Conservation (phyloP, 1,284 basidiomycete genomes). For the Tilletia walkeri region DNA sequence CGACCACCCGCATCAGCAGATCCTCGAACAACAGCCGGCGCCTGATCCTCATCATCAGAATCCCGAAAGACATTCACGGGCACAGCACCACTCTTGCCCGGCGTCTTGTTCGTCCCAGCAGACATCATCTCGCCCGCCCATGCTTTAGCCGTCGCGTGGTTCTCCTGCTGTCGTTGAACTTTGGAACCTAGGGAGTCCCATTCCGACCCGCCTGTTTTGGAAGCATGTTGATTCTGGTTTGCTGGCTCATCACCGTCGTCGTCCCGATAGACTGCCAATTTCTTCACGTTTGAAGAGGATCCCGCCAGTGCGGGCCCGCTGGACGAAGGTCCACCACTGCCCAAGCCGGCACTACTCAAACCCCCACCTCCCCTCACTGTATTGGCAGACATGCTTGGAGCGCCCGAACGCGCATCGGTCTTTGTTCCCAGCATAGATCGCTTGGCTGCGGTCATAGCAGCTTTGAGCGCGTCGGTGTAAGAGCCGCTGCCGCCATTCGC, state of each 20-base stretch:
- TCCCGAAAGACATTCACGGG: slow-evolving; percentile 42
- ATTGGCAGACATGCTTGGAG: slow-evolving; percentile 31
- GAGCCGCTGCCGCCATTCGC: slow-evolving; percentile 16
- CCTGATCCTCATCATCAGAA: slow-evolving; percentile 30
- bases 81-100: slow-evolving; percentile 7
- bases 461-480: slow-evolving; percentile 40
- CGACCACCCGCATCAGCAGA: not conserved
- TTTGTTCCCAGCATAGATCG: slow-evolving; percentile 49
- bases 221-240: not conserved
- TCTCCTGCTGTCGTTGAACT: slow-evolving; percentile 9
- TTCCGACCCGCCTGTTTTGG: not conserved
- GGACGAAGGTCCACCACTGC: not conserved
- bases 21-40: not conserved
- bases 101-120: not conserved
- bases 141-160: not conserved
- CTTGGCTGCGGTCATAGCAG: slow-evolving; percentile 43
- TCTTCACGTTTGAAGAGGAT: not conserved
- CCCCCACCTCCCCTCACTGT: slow-evolving; percentile 29
- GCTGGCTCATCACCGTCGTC: slow-evolving; percentile 15
- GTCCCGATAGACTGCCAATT: slow-evolving; percentile 22
- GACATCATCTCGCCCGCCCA: slow-evolving; percentile 11
- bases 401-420: slow-evolving; percentile 19
- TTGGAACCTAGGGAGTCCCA: slow-evolving; percentile 14
- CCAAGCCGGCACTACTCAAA: slow-evolving; percentile 16
- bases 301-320: not conserved